Evolutionary conservation across 2,329 filamentous ascomycete genomes (phyloP), one percentile per base, ranked within the genome.

Genomic region (Ceratocystis diversiconidia): DNA sequence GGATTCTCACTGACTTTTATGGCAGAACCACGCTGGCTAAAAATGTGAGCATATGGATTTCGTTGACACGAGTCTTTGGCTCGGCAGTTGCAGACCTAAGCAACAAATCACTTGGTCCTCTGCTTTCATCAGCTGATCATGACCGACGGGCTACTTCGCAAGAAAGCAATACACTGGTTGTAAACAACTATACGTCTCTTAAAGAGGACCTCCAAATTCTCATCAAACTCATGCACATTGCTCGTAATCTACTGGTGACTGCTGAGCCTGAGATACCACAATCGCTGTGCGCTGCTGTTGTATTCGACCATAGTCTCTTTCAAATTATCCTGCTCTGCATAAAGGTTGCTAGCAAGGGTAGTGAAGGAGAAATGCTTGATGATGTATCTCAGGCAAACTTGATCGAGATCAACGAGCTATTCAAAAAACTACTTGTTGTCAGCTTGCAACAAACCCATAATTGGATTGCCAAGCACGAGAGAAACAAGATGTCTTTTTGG

Each of bases 401-500:
- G 17, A 80, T 80, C 64, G 84, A 87, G 71, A 81, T 87, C 48
- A 85, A 82, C 6, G 85, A 87, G 67, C 75, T 86, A 60, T 87
- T 84, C 72, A 87, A 87, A 69, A 86, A 86, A 70, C 75, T 87
- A 1, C 76, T 87, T 1, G 84, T 87, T 1, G 86, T 84, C 0
- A 83, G 82, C 1, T 74, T 87, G 12, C 85, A 87, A 70, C 84
- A 87, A 72, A 82, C 83, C 1, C 84, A 87, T 69, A 87, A 87
- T 72, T 86, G 85, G 83, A 85, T 83, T 0, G 84, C 84, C 65
- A 85, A 85, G 68, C 85, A 87, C 70, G 84, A 87, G 70, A 77
- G 85, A 44, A 86, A 86, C 73, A 87, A 87, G 72, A 87, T 86
- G 83, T 79, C 81, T 0, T 87, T 87, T 68, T 87, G 85, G 84